phyloP scores from a whole-genome alignment of 1,284 basidiomycete species.

The Cryptococcus neoformans region DNA sequence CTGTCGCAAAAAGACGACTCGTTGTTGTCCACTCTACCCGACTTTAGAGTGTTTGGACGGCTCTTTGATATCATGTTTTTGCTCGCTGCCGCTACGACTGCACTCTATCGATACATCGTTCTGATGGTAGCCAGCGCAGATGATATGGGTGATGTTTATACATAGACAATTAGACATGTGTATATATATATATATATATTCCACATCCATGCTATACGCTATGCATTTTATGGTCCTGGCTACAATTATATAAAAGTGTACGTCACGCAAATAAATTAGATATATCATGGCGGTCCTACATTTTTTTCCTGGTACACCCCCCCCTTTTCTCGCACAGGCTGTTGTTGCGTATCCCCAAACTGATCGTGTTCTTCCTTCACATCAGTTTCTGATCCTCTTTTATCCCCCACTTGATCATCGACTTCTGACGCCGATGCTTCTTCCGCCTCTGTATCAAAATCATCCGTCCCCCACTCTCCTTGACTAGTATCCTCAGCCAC shows the following conservation, averaged over 20 bases:
- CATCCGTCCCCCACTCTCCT: conserved; percentile 19
- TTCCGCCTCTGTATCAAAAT: conserved; percentile 11
- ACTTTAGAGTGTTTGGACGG: conserved; percentile 48
- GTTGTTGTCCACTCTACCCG: conserved; percentile 43
- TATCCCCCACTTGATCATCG: conserved; percentile 5
- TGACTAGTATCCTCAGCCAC: conserved; percentile 9
- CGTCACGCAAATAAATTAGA: too few species aligned
- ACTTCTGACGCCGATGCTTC: conserved; percentile 8
- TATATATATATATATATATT: not conserved
- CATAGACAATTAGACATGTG: not conserved
- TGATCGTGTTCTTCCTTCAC: not conserved
- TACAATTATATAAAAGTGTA: not conserved
- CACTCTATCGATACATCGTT: conserved; percentile 37
- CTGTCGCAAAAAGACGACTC: conserved; percentile 21
- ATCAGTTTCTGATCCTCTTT: not conserved
- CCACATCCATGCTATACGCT: not conserved
- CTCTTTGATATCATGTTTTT: conserved; percentile 49
- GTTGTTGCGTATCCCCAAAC: too few species aligned
- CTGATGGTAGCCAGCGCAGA: conserved; percentile 35
- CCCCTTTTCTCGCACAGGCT: not conserved
- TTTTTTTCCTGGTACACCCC: not conserved
- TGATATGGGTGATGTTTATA: conserved; percentile 19
- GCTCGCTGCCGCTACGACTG: conserved; percentile 36
- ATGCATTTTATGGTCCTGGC: not conserved
- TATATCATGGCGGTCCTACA: not conserved